Percentiles rank a stretch among this genome's conserved stretches.
Conservation (phyloP, 176 grass and related monocot species). For the Oryza officinalis region DNA sequence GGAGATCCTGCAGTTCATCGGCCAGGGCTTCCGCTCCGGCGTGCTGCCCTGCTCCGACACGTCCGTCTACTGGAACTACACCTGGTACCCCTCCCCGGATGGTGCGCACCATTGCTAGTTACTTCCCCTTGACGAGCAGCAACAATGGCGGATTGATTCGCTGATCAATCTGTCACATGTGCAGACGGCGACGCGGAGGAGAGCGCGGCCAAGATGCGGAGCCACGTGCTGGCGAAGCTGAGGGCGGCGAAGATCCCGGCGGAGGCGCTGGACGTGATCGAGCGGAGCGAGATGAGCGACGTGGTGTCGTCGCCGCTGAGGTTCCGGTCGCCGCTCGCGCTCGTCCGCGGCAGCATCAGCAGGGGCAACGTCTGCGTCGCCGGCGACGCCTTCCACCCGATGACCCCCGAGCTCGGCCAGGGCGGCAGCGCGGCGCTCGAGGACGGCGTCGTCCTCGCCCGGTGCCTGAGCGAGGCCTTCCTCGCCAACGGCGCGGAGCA, state of each 20-base stretch:
- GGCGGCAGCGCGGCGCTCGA: constrained; percentile 69
- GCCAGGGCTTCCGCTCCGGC: constrained; percentile 53
- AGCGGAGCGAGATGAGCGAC: constrained; percentile 68
- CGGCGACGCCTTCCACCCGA: constrained; percentile 85
- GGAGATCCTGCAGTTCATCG: constrained; percentile 51
- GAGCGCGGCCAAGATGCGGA: constrained; percentile 54
- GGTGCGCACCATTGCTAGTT: not conserved
- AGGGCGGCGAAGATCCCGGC: constrained; percentile 27
- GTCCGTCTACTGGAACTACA: constrained; percentile 76
- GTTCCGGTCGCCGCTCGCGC: constrained; percentile 67
- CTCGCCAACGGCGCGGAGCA: not conserved
- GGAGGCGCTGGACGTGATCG: constrained; percentile 51
- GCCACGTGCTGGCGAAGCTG: constrained; percentile 51
- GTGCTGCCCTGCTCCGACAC: constrained; percentile 58
- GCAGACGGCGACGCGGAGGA: constrained; percentile 47
- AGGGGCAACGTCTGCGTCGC: constrained; percentile 65
- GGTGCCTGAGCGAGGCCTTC: constrained; percentile 54
- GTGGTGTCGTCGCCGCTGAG: constrained; percentile 59
- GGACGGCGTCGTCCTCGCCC: constrained; percentile 72
- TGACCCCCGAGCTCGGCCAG: constrained; percentile 84
- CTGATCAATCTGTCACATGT: not conserved
- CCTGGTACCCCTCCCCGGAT: constrained; percentile 53
- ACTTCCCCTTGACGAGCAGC: not conserved
- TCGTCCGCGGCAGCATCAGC: constrained; percentile 55
- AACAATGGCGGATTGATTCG: not conserved